Evolutionary conservation across 441 rosid genomes (phyloP), one percentile per base, ranked within the genome.

Genomic region (Omphalea diandra): DNA sequence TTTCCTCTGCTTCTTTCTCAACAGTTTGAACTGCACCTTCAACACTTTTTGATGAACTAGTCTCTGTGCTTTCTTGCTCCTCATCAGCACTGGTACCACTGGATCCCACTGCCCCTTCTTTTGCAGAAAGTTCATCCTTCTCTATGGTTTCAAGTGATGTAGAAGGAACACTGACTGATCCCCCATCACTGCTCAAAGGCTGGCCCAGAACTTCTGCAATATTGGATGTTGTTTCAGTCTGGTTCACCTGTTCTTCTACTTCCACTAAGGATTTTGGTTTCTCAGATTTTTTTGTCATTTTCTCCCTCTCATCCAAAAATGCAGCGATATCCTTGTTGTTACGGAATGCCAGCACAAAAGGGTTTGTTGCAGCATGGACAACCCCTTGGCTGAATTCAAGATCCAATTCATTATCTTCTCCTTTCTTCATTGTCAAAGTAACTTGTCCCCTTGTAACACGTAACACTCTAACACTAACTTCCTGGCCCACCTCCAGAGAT

Each of bases 361-460:
- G 93, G 75, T 91, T 91, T 2, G 91, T 83, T 59, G 94, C 90
- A n/a, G 79, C 52, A 66, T 88, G 82, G 75, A 86, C 82, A 74
- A 84, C 85, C 9, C 90, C 90, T 76, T 86, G 88, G 64, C 54
- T 70, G 22, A 80, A 26, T 66, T 81, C 71, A 38, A 66, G 58
- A 35, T 81, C 87, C 63, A 73, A 71, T 65, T 81, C 77, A 49
- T 64, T 55, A 40, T 80, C 84, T 12, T 81, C 88, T 69, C 84
- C 91, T 55, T 82, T 81, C 84, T 91, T 94, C 97, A 90, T 90
- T 2, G 98, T 91, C 78, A 94, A 77, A 46, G 98, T 91, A 76
- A 83, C 84, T 74, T 86, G 87, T 69, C 97, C 97, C 69, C 97
- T 83, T 5, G 82, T 40, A 35, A 88, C 66, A 61, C 90, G 83